Evolutionary conservation across 2,329 filamentous ascomycete genomes (phyloP).

Genomic region (Fulvia fulva): DNA sequence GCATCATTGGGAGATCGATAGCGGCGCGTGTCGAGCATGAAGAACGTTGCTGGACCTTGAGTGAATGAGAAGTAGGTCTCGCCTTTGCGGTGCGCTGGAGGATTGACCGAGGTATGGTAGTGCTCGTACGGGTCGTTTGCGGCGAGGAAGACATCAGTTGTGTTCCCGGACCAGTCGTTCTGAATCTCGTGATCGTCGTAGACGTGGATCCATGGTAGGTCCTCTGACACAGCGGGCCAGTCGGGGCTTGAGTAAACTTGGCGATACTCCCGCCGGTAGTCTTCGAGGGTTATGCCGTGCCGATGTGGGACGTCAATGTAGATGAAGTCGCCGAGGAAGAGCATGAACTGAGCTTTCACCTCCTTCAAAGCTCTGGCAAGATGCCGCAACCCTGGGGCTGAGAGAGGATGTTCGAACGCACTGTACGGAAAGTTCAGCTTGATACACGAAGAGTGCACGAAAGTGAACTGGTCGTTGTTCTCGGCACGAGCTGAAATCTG

Average conservation of each 20-base stretch:
- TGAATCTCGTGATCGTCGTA: conserved; percentile 94
- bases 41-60: conserved; percentile 88
- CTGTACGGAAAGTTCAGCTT: conserved; percentile 88
- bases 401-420: conserved; percentile 74
- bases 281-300: conserved; percentile 66
- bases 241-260: conserved; percentile 95
- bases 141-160: conserved; percentile 71
- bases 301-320: conserved; percentile 84
- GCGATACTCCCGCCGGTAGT: conserved; percentile 88
- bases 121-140: conserved; percentile 81
- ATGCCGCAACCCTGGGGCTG: conserved; percentile 74
- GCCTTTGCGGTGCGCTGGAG: conserved; percentile 57
- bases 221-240: conserved; percentile 70
- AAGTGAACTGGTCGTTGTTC: conserved; percentile 72
- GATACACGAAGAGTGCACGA: conserved; percentile 89
- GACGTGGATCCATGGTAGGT: conserved; percentile 95
- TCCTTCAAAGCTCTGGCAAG: conserved; percentile 69
- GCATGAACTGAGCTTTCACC: conserved; percentile 68
- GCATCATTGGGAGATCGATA: conserved; percentile 69
- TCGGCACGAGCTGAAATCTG: conserved; percentile 50
- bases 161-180: conserved; percentile 87
- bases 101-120: conserved; percentile 83
- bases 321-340: conserved; percentile 79
- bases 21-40: conserved; percentile 86
- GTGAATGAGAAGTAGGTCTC: conserved; percentile 86